Evolutionary conservation across 352 stramenopile genomes (phyloP).

Genomic region (Phytophthora hybrid): DNA sequence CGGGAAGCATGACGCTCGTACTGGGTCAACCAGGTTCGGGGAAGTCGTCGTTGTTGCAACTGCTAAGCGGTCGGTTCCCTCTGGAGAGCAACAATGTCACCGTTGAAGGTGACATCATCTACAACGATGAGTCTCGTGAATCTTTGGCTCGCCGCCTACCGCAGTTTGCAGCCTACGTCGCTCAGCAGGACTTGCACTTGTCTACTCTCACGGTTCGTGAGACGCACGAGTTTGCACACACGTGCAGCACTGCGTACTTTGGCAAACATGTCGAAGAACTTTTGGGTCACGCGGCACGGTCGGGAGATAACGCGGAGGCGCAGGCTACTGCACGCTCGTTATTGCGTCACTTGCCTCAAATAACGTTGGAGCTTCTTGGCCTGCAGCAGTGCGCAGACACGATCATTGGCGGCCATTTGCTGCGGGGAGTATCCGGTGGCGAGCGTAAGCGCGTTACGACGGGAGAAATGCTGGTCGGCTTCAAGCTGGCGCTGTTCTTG

Average conservation of each 20-base stretch:
- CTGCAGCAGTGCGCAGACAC: constrained; percentile 57
- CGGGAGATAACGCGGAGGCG: constrained; percentile 36
- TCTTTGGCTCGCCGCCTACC: constrained; percentile 36
- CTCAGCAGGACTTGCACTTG: constrained; percentile 66
- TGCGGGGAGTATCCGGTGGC: constrained; percentile 79
- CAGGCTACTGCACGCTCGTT: constrained; percentile 38
- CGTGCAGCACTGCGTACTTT: constrained; percentile 65
- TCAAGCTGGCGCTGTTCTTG: constrained; percentile 73
- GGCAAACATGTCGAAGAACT: constrained; percentile 46
- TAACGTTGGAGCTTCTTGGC: constrained; percentile 47
- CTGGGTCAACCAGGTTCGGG: constrained; percentile 55
- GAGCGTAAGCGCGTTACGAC: constrained; percentile 92
- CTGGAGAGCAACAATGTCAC: constrained; percentile 27
- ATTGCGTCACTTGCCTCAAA: constrained; percentile 37
- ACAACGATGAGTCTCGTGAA: constrained; percentile 43
- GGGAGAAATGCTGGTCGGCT: constrained; percentile 85
- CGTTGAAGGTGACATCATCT: constrained; percentile 42
- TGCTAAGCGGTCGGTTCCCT: constrained; percentile 51
- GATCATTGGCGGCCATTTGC: constrained; percentile 54
- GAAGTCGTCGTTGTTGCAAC: constrained; percentile 56
- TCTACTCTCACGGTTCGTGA: constrained; percentile 67
- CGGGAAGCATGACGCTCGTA: constrained; percentile 53
- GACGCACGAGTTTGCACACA: constrained; percentile 92
- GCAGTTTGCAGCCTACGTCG: constrained; percentile 54
- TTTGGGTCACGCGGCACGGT: constrained; percentile 31